Evolutionary conservation across 202 grass and related monocot species (phyloP).

Genomic region (Carex arenaria): DNA sequence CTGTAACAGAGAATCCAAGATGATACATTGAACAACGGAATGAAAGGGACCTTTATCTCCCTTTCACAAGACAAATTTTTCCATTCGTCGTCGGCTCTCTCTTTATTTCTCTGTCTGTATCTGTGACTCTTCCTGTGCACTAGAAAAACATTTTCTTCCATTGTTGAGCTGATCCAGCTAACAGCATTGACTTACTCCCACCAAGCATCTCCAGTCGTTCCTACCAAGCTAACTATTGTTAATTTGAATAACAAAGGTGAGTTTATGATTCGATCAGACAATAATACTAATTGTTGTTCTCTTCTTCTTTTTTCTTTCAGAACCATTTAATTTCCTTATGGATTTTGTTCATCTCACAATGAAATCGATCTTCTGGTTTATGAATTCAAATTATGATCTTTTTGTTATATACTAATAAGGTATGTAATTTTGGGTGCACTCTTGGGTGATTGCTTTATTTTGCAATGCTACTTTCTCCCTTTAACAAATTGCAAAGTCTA

Average conservation of each 20-base stretch:
- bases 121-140: neutral
- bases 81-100: neutral
- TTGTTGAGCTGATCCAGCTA: constrained; percentile 23
- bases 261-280: neutral
- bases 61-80: constrained; percentile 15
- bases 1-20: neutral
- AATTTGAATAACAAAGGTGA: constrained; percentile 17
- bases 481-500: neutral
- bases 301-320: neutral
- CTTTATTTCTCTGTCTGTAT: neutral
- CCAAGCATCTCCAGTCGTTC: constrained; percentile 5
- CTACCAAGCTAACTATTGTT: constrained; percentile 14
- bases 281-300: neutral
- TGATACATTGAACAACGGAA: constrained; percentile 1
- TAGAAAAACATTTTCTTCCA: neutral
- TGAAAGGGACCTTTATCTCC: neutral
- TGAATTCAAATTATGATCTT: neutral
- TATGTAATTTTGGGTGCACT: neutral
- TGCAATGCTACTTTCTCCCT: neutral
- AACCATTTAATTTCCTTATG: neutral
- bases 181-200: constrained; percentile 9
- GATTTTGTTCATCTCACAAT: constrained; percentile 2
- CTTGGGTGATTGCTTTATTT: neutral
- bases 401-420: neutral
- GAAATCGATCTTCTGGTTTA: neutral